phyloP scores from a whole-genome alignment of 441 rosid species.

The Populus tomentosa region DNA sequence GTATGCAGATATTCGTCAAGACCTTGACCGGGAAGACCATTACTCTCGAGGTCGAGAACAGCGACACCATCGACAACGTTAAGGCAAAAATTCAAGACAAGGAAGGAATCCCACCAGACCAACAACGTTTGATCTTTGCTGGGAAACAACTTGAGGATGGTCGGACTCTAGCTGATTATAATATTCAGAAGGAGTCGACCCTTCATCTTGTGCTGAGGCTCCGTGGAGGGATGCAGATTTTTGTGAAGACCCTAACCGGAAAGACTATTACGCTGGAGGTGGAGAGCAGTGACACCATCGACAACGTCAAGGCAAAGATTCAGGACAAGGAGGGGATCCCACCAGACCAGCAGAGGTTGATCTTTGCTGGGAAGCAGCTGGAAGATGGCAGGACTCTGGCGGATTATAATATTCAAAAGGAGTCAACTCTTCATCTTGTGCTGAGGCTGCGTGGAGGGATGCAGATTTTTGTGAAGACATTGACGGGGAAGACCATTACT shows the following conservation, averaged over 20 bases:
- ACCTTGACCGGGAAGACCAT: no score
- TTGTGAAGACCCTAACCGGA: not conserved
- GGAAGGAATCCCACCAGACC: conserved; percentile 32
- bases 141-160: conserved; percentile 33
- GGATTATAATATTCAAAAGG: not conserved
- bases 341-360: not conserved
- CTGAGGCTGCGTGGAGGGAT: not conserved
- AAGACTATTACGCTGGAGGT: not conserved
- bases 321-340: not conserved
- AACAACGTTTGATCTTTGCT: conserved; percentile 30
- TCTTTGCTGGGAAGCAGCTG: not conserved
- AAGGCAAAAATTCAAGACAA: conserved; percentile 20
- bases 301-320: not conserved
- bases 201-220: conserved; percentile 29
- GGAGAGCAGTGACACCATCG: not conserved
- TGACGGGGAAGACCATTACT: no score
- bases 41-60: no score
- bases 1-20: no score
- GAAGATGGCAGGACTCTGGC: not conserved
- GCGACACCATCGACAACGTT: no score
- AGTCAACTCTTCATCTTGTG: not conserved
- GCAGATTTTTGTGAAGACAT: not conserved
- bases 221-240: conserved; percentile 18
- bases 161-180: conserved; percentile 1
- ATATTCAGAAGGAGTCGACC: conserved; percentile 16